These are phyloP conservation scores for Leishmania arabica DNA, from an alignment of 208 protist species.

Conservation along the genomic window DNA sequence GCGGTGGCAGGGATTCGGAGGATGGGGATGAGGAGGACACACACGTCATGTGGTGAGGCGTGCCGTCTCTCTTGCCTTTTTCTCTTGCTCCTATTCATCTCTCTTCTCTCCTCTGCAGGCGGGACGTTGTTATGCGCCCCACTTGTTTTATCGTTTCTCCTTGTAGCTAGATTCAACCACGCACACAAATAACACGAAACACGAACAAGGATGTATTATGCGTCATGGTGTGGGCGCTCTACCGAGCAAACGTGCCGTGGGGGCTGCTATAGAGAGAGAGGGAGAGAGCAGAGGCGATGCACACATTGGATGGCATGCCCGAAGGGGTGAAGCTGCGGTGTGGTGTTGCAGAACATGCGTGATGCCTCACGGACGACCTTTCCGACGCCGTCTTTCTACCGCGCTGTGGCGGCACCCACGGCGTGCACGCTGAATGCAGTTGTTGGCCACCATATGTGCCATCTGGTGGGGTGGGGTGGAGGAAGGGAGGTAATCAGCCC, in stretches of 20 bases:
- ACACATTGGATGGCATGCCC: neutral
- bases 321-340: neutral
- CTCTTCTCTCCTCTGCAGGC: no score
- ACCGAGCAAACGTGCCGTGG: neutral
- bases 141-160: neutral
- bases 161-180: neutral
- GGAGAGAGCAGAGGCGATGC: neutral
- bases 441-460: neutral
- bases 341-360: neutral
- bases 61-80: neutral
- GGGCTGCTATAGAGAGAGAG: no score
- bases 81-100: neutral
- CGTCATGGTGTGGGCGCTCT: neutral
- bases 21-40: neutral
- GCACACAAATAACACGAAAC: neutral
- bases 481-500: neutral
- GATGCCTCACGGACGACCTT: neutral
- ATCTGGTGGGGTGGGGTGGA: neutral
- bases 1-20: neutral
- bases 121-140: neutral
- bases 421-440: neutral
- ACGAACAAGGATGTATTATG: neutral
- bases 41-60: neutral
- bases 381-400: conserved; percentile 10
- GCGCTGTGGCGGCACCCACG: neutral